Base-by-base conservation (phyloP, 257 asterid genomes). In the Apocynum venetum region DNA sequence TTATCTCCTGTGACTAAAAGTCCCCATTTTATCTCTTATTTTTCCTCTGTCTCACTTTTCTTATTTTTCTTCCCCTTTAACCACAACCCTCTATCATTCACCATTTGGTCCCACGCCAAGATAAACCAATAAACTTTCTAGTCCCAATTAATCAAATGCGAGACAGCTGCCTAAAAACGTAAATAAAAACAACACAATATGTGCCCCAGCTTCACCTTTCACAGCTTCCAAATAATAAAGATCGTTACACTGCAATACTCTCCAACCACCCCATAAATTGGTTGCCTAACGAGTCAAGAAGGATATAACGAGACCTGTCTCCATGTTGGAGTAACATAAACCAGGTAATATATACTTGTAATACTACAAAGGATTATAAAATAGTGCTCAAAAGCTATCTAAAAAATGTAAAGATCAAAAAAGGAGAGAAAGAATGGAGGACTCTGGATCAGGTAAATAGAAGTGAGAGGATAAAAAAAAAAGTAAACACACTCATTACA, bases 121-220 rank as follows among this genome's bases (percentile, higher is more conserved):
- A 35, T 48, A 31, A 36, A 51, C 47, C 2, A 46, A 68, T 6
- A 67, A 11, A 20, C 0, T 57, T 43, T 46, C 35, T 43, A 43
- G 73, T 15, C 53, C 14, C 52, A 8, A 17, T 68, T 8, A 44
- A 68, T 15, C 36, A 68, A 43, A 44, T 20, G 53, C 6, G 4
- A 43, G 2, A 68, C 0, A 43, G 71, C 67, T 59, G 41, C 43
- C 78, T 43, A n/a, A 74, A 56, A 55, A 40, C 5, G n/a, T 25
- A 75, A 75, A 44, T 25, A 49, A 31, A 46, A 74, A n/a, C 11
- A 60, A 75, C 31, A 75, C 38, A 47, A 63, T 47, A 64, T 25
- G 12, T 61, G 43, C 31, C 56, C 71, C 67, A 46, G 46, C 60
- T 75, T 41, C 72, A 64, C 73, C 73, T 25, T 61, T 64, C 73